A percentile compares a stretch with the other conserved stretches of the same genome.
Conservation (phyloP, 768 basidiomycete species). For the Sistotremastrum suecicum region DNA sequence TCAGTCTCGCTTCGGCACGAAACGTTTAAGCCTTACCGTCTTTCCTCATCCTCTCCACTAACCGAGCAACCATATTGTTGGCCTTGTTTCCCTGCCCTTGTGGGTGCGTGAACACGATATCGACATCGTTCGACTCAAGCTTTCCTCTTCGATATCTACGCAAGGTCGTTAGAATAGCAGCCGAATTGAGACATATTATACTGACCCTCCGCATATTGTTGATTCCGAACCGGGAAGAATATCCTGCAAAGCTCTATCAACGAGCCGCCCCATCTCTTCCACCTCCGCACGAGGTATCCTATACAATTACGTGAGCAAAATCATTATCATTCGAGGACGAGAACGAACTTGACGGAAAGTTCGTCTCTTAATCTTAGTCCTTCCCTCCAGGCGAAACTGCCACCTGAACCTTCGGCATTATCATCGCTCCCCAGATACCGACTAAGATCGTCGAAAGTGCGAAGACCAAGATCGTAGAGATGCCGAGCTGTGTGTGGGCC, state of each 20-base stretch:
- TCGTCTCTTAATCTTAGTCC: slow-evolving; percentile 47
- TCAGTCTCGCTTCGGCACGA: background rate
- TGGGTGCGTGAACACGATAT: slow-evolving; percentile 75
- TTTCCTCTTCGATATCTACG: slow-evolving; percentile 78
- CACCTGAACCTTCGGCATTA: slow-evolving; percentile 9
- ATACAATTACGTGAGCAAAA: background rate
- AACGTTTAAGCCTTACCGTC: slow-evolving; percentile 27
- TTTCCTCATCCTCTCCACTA: slow-evolving; percentile 43
- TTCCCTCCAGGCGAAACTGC: slow-evolving; percentile 13
- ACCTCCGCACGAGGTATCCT: slow-evolving; percentile 69
- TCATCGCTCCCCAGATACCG: slow-evolving; percentile 40
- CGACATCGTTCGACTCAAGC: slow-evolving; percentile 66
- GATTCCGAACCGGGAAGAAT: slow-evolving; percentile 55
- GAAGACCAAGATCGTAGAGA: slow-evolving; percentile 50
- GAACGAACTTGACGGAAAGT: slow-evolving; percentile 30
- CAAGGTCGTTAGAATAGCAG: background rate
- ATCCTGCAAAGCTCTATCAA: slow-evolving; percentile 50
- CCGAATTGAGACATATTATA: slow-evolving; percentile 1
- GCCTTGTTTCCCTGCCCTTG: slow-evolving; percentile 29
- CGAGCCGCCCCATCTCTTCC: slow-evolving; percentile 53
- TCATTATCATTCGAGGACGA: background rate
- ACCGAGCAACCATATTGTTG: slow-evolving; percentile 45
- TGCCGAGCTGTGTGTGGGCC: slow-evolving; percentile 55
- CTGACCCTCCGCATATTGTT: slow-evolving; percentile 74
- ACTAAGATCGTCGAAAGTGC: slow-evolving; percentile 56